A percentile compares a stretch with the other conserved stretches of the same genome.
Evolutionary conservation across 306 rosid species (phyloP).

Genomic region (Erythrophleum fordii): DNA sequence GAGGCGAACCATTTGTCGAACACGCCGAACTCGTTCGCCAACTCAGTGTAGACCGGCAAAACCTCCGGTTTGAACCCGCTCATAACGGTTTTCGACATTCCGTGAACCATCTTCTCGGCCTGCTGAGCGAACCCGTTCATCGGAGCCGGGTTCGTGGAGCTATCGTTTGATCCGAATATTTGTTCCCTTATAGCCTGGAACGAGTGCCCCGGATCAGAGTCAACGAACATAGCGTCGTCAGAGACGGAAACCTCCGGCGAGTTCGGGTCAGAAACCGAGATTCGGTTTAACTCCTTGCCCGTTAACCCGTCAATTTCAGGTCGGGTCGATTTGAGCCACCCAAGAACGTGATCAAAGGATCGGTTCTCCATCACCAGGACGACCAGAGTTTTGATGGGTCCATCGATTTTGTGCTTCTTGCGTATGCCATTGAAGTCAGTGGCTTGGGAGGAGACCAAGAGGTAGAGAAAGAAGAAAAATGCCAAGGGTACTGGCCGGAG

Average conservation of each 20-base stretch:
- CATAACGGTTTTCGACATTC: conserved; percentile 70
- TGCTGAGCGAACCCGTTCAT: conserved; percentile 97
- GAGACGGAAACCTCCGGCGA: conserved; percentile 59
- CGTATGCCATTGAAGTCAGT: conserved; percentile 12
- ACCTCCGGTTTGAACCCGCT: conserved; percentile 78
- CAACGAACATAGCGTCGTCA: conserved; percentile 69
- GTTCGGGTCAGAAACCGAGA: conserved; percentile 42
- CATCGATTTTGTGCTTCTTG: conserved; percentile 55
- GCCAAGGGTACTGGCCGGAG: conserved; percentile 47
- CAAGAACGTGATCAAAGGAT: conserved; percentile 89
- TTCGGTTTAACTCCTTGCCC: conserved; percentile 72
- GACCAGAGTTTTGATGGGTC: conserved; percentile 84
- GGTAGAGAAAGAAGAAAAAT: conserved; percentile 43
- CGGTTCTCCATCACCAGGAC: conserved; percentile 93
- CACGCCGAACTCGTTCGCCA: conserved; percentile 67
- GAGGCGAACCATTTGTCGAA: conserved; percentile 94
- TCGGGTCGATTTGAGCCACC: conserved; percentile 78
- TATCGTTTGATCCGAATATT: conserved; percentile 79
- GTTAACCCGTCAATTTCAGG: conserved; percentile 81
- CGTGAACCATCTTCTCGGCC: conserved; percentile 49
- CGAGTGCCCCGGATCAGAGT: conserved; percentile 86
- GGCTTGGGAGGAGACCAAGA: conserved; percentile 49
- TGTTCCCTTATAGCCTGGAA: conserved; percentile 88
- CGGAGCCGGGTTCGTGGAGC: conserved; percentile 48
- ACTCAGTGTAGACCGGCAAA: conserved; percentile 68